phyloP scores from a whole-genome alignment of 768 basidiomycete species.

The Exidia glandulosa region DNA sequence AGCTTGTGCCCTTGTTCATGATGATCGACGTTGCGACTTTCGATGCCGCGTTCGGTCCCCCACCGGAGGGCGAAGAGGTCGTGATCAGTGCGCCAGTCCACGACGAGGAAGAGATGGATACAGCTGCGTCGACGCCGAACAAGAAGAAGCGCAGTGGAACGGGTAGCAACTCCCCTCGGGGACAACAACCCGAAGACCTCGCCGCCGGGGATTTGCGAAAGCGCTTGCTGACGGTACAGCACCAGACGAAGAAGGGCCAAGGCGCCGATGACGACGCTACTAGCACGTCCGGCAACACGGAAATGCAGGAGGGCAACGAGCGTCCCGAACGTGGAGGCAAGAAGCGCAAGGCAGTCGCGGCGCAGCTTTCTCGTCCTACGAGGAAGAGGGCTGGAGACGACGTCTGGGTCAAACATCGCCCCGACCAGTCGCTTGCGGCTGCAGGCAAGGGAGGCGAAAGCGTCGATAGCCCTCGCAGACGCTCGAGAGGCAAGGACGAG shows the following conservation, averaged over 20 bases:
- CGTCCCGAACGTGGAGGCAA: neutral
- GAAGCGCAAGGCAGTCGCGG: neutral
- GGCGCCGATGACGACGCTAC: neutral
- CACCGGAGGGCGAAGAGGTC: slow-evolving; percentile 37
- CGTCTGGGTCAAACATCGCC: neutral
- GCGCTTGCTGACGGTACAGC: slow-evolving; percentile 49
- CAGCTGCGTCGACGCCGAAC: slow-evolving; percentile 26
- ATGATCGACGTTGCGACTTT: slow-evolving; percentile 61
- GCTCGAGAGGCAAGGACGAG: neutral
- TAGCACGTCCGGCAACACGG: neutral
- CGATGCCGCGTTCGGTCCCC: slow-evolving; percentile 49
- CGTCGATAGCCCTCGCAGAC: neutral
- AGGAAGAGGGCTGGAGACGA: neutral
- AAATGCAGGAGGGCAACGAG: neutral
- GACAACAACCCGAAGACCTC: slow-evolving; percentile 14
- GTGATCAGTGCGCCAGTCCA: slow-evolving; percentile 34
- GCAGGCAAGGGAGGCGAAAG: neutral
- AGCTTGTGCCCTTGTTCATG: slow-evolving; percentile 67
- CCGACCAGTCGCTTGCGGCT: neutral
- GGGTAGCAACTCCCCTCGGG: slow-evolving; percentile 9
- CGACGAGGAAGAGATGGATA: slow-evolving; percentile 31
- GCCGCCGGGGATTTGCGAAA: slow-evolving; percentile 59
- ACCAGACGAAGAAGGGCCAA: slow-evolving; percentile 31
- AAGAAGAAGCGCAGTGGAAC: slow-evolving; percentile 22
- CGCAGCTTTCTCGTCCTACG: neutral